Conservation (phyloP, 1,284 basidiomycete genomes). For the Thelephora terrestris region DNA sequence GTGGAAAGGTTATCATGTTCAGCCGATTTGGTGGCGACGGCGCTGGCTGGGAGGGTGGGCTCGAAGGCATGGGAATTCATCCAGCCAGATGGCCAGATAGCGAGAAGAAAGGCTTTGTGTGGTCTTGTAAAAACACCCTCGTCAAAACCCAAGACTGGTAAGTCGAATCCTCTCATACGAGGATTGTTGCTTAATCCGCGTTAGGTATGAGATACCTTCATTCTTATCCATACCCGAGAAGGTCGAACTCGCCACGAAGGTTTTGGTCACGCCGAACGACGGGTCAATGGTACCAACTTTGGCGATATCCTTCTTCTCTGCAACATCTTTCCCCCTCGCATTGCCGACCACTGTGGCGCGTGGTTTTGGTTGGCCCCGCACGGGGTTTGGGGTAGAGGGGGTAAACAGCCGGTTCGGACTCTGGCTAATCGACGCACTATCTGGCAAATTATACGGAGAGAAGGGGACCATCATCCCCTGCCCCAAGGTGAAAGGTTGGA, state of each 20-base stretch:
- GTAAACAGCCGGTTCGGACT: conserved; percentile 64
- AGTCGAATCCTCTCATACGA: conserved; percentile 15
- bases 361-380: conserved; percentile 71
- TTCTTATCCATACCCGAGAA: conserved; percentile 78
- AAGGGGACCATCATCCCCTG: conserved; percentile 11
- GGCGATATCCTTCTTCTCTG: conserved; percentile 72
- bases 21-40: conserved; percentile 71
- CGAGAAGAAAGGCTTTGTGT: conserved; percentile 57
- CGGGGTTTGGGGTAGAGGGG: conserved; percentile 70
- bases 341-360: conserved; percentile 64
- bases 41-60: conserved; percentile 49
- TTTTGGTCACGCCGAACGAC: conserved; percentile 36
- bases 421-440: conserved; percentile 49
- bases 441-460: neutral
- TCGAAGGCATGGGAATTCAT: conserved; percentile 71
- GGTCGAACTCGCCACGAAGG: conserved; percentile 40
- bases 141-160: conserved; percentile 80
- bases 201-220: conserved; percentile 68
- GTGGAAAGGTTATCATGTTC: conserved; percentile 75
- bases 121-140: conserved; percentile 57
- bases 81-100: conserved; percentile 78
- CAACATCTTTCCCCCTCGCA: conserved; percentile 69
- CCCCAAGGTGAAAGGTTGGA: conserved; percentile 56
- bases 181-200: neutral
- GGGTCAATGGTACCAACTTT: conserved; percentile 35